Evolutionary conservation across 1,284 basidiomycete species (phyloP).

Genomic region (Apiotrichum sp.): DNA sequence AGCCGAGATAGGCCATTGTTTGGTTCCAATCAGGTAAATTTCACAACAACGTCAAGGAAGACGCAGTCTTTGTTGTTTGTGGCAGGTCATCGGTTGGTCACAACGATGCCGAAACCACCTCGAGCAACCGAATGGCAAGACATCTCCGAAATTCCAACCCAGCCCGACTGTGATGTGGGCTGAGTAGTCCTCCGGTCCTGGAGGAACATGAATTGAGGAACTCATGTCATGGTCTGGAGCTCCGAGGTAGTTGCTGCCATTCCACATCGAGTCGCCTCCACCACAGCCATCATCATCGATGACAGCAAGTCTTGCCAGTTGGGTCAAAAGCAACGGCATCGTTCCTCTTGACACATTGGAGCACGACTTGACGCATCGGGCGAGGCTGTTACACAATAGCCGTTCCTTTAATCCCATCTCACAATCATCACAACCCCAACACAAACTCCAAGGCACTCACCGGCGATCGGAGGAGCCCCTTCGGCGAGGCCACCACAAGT

Average conservation of each 20-base stretch:
- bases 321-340: background rate
- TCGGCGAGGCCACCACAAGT: slow-evolving; percentile 72
- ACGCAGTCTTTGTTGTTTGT: too few species aligned
- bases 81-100: too few species aligned
- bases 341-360: background rate
- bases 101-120: too few species aligned
- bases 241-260: background rate
- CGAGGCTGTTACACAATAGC: background rate
- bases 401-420: background rate
- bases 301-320: background rate
- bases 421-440: background rate
- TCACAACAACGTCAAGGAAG: too few species aligned
- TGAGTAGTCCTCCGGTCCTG: too few species aligned
- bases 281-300: background rate
- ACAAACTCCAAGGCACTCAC: slow-evolving; percentile 49
- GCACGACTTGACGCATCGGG: background rate
- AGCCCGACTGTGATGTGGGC: too few species aligned
- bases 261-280: background rate
- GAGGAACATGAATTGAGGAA: too few species aligned
- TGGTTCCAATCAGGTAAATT: background rate
- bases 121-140: too few species aligned
- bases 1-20: background rate
- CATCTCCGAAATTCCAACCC: too few species aligned
- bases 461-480: slow-evolving; percentile 68
- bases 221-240: too few species aligned